phyloP scores from a whole-genome alignment of 257 asterid genomes.

The Nicotiana knightiana region DNA sequence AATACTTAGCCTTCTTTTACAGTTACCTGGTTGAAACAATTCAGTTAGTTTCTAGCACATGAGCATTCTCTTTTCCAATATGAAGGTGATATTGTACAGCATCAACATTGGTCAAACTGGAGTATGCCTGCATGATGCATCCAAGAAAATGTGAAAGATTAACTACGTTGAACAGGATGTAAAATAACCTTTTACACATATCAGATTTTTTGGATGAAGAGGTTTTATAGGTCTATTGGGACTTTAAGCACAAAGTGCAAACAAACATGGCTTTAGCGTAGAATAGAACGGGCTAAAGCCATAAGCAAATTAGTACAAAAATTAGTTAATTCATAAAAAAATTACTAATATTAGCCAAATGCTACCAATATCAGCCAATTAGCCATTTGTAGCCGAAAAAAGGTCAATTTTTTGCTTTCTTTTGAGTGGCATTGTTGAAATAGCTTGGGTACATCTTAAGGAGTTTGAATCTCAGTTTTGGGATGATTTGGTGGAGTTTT shows the following conservation, averaged over 20 bases:
- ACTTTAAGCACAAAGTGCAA: neutral
- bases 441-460: too few relatives aligned
- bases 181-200: neutral
- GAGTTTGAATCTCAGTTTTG: too few relatives aligned
- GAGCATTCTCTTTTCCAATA: neutral
- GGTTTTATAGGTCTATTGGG: neutral
- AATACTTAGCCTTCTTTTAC: neutral
- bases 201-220: neutral
- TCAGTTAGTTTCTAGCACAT: neutral
- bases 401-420: too few relatives aligned
- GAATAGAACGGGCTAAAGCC: neutral
- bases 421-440: too few relatives aligned
- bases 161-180: neutral
- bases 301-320: too few relatives aligned
- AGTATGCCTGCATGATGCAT: slow-evolving; percentile 1
- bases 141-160: neutral
- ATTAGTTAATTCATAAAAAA: too few relatives aligned
- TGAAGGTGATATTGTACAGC: neutral
- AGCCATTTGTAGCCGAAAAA: too few relatives aligned
- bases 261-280: neutral
- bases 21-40: neutral
- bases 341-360: too few relatives aligned
- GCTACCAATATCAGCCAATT: too few relatives aligned
- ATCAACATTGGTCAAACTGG: neutral
- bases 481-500: too few relatives aligned